phyloP scores from a whole-genome alignment of 139 green algal species.

The Chlamydomonas asymmetrica region DNA sequence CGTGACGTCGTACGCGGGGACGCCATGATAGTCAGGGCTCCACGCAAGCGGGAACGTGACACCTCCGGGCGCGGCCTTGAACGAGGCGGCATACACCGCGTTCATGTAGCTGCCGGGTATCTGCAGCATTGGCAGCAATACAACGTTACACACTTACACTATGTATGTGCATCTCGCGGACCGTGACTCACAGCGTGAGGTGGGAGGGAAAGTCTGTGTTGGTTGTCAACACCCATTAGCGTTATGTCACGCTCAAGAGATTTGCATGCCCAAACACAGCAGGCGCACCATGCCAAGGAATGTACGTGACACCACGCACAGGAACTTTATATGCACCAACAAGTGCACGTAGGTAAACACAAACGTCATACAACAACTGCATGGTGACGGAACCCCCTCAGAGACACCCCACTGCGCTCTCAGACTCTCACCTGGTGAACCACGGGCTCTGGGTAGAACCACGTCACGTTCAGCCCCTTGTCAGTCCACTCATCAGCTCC shows the following conservation, averaged over 20 bases:
- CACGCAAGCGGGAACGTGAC: conserved; percentile 40
- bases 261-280: too few species aligned
- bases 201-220: neutral
- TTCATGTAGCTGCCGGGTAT: conserved; percentile 21
- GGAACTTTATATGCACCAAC: neutral
- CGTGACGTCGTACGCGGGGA: conserved; percentile 14
- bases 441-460: neutral
- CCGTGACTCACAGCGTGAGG: neutral
- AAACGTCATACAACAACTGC: neutral
- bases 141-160: neutral
- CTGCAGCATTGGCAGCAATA: neutral
- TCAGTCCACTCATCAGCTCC: conserved; percentile 16
- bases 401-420: neutral
- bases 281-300: neutral
- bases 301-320: neutral
- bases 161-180: neutral
- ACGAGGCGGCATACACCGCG: conserved; percentile 43
- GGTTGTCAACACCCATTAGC: neutral
- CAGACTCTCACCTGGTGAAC: neutral
- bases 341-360: neutral
- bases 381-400: neutral
- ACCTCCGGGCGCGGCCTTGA: conserved; percentile 11
- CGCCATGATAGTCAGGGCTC: conserved; percentile 7
- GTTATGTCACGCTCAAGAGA: too few species aligned
- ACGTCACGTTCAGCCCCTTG: conserved; percentile 36